Evolutionary conservation across 176 grass and related monocot species (phyloP).

Genomic region (Eremochloa ophiuroides): DNA sequence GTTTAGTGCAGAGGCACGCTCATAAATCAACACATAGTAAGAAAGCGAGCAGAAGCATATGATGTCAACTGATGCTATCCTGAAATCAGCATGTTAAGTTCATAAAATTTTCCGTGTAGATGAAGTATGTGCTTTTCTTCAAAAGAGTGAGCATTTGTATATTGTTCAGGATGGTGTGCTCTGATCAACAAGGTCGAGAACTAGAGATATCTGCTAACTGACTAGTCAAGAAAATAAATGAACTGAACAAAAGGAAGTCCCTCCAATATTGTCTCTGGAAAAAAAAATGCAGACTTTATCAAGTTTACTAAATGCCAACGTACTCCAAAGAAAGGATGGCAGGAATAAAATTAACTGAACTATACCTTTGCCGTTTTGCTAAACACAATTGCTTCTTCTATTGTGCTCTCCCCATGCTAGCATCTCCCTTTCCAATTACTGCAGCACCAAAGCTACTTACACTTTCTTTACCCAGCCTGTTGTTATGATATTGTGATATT

Average conservation of each 20-base stretch:
- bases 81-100: not conserved
- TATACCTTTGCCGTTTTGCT: not conserved
- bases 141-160: not conserved
- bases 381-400: not conserved
- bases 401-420: not conserved
- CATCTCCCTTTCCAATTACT: not conserved
- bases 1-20: not conserved
- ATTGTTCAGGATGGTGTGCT: not conserved
- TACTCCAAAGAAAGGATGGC: not conserved
- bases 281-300: not conserved
- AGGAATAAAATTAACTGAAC: not conserved
- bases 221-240: not conserved
- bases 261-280: not conserved
- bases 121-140: not conserved
- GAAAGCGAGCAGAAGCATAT: not conserved
- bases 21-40: conserved; percentile 5
- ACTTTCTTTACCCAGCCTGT: not conserved
- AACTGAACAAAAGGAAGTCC: not conserved
- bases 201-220: not conserved
- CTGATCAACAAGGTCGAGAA: not conserved
- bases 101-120: not conserved
- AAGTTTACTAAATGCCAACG: not conserved
- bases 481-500: not conserved
- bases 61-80: not conserved
- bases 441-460: not conserved